Evolutionary conservation across 2,329 filamentous ascomycete species (phyloP).

Genomic region (Aspergillus sp.): DNA sequence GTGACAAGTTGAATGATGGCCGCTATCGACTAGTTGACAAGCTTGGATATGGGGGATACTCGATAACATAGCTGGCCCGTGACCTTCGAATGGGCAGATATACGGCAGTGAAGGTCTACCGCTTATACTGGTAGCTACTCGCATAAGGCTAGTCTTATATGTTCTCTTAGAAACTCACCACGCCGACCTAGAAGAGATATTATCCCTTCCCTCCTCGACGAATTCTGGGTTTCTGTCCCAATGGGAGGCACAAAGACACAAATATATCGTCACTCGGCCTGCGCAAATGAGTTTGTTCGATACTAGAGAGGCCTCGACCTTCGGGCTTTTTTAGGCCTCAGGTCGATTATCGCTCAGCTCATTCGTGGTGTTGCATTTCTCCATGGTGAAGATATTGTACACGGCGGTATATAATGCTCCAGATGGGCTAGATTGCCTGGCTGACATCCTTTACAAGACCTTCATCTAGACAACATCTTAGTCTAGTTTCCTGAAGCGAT

Average conservation of each 20-base stretch:
- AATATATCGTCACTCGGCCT: constrained; percentile 12
- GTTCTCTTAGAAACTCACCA: constrained; percentile 3
- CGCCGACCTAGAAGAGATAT: constrained; percentile 6
- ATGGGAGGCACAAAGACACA: constrained; percentile 15
- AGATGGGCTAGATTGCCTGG: constrained; percentile 2
- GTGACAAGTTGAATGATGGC: not conserved
- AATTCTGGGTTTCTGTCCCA: constrained; percentile 12
- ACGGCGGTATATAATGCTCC: constrained; percentile 12
- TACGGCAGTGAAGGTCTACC: not conserved
- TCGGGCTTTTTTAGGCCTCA: constrained; percentile 10
- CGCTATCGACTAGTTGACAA: constrained; percentile 1
- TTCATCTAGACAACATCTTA: constrained; percentile 18
- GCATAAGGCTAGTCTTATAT: constrained; percentile 4
- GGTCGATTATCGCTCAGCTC: constrained; percentile 15
- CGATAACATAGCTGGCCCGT: not conserved
- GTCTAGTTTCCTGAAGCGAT: constrained; percentile 11
- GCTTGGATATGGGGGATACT: not conserved
- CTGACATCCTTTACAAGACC: constrained; percentile 10
- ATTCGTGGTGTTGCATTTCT: constrained; percentile 13
- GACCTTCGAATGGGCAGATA: not conserved
- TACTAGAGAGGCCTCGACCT: constrained; percentile 13
- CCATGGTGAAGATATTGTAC: constrained; percentile 16
- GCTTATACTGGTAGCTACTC: not conserved
- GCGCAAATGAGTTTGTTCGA: constrained; percentile 13
- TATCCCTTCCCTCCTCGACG: constrained; percentile 17